These are phyloP conservation scores for Cokeromyces recurvatus DNA, from an alignment of 371 early-diverging fungal genomes.

Conservation along the genomic window DNA sequence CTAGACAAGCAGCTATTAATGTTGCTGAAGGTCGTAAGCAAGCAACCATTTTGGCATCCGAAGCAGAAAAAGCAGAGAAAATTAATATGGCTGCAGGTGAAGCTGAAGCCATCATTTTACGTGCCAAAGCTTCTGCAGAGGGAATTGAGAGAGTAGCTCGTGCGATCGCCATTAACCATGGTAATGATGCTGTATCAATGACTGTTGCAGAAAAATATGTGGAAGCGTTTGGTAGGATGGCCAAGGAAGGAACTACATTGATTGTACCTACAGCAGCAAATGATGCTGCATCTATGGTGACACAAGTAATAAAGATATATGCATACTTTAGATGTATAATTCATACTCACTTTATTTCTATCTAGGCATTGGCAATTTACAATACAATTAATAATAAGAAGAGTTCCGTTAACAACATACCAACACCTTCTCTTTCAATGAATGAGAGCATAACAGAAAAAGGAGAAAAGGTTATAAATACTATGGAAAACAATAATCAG, in stretches of 20 bases:
- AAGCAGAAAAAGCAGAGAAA: slow-evolving; percentile 85
- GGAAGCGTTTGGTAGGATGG: slow-evolving; percentile 88
- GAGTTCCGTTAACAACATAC: too few species aligned
- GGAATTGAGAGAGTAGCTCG: slow-evolving; percentile 77
- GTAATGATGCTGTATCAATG: slow-evolving; percentile 85
- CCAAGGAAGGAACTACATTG: slow-evolving; percentile 91
- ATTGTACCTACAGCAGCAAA: slow-evolving; percentile 85
- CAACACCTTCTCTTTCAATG: too few species aligned
- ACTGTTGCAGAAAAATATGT: slow-evolving; percentile 97
- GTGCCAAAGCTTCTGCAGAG: slow-evolving; percentile 81
- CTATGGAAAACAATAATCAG: too few species aligned
- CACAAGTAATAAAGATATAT: slow-evolving; percentile 49
- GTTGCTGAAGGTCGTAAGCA: slow-evolving; percentile 96
- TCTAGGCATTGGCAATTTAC: slow-evolving; percentile 49
- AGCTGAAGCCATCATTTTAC: slow-evolving; percentile 84
- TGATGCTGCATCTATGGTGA: slow-evolving; percentile 82
- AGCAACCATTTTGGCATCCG: slow-evolving; percentile 90
- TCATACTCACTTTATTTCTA: neutral
- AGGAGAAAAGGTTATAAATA: too few species aligned
- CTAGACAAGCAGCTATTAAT: slow-evolving; percentile 94
- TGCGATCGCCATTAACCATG: slow-evolving; percentile 70
- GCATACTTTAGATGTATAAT: neutral
- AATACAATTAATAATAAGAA: slow-evolving; percentile 47
- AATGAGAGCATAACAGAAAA: too few species aligned
- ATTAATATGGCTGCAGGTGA: slow-evolving; percentile 89